Conservation (phyloP, 2,329 filamentous ascomycete species). For the Xylaria sp. region DNA sequence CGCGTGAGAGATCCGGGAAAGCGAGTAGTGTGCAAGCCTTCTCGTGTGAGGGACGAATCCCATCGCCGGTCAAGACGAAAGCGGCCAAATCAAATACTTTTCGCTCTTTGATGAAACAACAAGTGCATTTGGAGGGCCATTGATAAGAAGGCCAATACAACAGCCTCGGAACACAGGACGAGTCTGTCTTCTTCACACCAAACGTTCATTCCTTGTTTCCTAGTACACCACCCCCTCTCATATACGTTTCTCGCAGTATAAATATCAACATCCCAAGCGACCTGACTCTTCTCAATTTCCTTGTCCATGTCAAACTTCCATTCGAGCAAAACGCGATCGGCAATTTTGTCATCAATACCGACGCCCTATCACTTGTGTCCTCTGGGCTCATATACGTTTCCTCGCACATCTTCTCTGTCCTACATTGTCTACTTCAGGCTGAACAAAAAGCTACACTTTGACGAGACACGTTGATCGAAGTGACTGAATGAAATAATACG, state of each 20-base stretch:
- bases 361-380: neutral
- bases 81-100: neutral
- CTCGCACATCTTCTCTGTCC: neutral
- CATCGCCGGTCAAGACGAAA: neutral
- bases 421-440: neutral
- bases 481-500: constrained; percentile 5
- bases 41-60: neutral
- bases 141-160: neutral
- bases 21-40: neutral
- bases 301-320: neutral
- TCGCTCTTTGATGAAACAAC: neutral
- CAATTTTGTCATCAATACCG: neutral
- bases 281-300: neutral
- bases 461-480: neutral
- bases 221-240: neutral
- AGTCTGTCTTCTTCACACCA: neutral
- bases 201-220: neutral
- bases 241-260: neutral
- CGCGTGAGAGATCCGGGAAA: constrained; percentile 34
- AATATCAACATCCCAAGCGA: neutral
- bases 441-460: neutral
- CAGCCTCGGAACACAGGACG: constrained; percentile 5
- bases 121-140: neutral
- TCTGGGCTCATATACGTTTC: neutral
- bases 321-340: neutral